Base-by-base conservation (phyloP, 352 stramenopile species). In the Phytophthora rubi region DNA sequence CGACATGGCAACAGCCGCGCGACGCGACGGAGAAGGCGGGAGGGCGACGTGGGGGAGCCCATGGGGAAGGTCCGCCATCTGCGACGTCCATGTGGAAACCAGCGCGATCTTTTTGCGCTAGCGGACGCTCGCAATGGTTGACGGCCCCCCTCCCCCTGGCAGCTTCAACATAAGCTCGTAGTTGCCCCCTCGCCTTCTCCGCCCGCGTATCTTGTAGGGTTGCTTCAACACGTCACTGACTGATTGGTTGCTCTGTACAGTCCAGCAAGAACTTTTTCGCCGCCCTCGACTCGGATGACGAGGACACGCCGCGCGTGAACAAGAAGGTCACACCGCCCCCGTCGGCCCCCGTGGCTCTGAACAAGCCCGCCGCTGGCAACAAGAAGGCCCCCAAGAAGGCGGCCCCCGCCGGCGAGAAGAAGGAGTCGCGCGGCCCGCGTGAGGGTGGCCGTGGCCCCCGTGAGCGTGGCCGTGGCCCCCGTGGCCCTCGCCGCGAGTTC, bases 281-380 rank as follows among this genome's bases (percentile, higher is more conserved):
- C 65, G 76, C 74, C 75, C 76, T 92, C 59, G 85, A 91, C 80
- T 92, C 85, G 70, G 85, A 92, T 73, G 85, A 92, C 73, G 85
- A 92, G 75, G 85, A 92, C 73, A 76, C 77, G 47, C 82, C 82
- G 54, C 83, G 79, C 66, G 86, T 90, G 76, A 83, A 72, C 68
- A 88, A 90, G 77, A 81, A 85, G 79, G 70, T 73, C 44, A 73
- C 73, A 61, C 71, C 80, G 47, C 64, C 85, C 15, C 66, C 85
- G 56, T 84, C 82, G 35, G 69, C 83, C 53, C 79, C 82, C 39
- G 86, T 94, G 53, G 59, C 83, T 53, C 73, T 94, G 52, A 94
- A 94, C 83, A 94, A 94, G 84, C 87, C 87, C 52, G 81, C 85
- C 45, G 87, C 87, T 30, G 86, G 87, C 61, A 94, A 94, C 82